Evolutionary conservation across 495 filamentous ascomycete genomes (phyloP), one percentile per base, ranked within the genome.

Genomic region (Alectoria sarmentosa): DNA sequence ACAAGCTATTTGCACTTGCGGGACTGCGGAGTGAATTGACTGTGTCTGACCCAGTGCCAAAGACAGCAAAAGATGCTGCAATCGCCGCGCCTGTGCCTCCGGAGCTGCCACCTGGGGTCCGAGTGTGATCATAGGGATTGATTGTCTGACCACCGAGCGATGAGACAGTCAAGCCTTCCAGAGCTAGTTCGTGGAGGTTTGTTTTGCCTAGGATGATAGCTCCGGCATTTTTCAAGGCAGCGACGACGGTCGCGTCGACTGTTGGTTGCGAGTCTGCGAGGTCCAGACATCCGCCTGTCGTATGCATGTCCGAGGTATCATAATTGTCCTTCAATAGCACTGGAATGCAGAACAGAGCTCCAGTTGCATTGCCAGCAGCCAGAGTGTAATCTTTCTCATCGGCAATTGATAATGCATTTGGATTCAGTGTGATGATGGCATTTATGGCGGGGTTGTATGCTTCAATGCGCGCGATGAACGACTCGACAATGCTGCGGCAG

Each of bases 161-260:
- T 1, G 84, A 87, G 4, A 85, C 82, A 0, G 77, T 79, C 39
- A 86, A 71, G 4, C 84, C 86, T 63, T 88, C 85, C 3, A 89
- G 69, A 1, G 86, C 85, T 60, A 88, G 69, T 71, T 87, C 86
- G 68, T 88, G 85, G 17, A 88, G 69, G 70, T 88, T 89, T 0
- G 84, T 74, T 66, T 89, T 89, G 1, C 83, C 86, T 1, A 89
- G 72, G 23, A 89, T 83, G n/a, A 89, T 78, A 1, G 84, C 83
- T 0, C 87, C 86, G 4, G 83, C 84, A 3, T 74, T 66, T 23
- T 72, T 77, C 13, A 89, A 59, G 0, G 78, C 82, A 15, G 65
- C 65, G 0, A 87, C 84, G 1, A 80, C 73, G 0, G 78, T 73
- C 3, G 83, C 80, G 69, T 87, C 81, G 0, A 62, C 66, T 1